Evolutionary conservation across 441 rosid species (phyloP).

Genomic region (Biscutella laevigata): DNA sequence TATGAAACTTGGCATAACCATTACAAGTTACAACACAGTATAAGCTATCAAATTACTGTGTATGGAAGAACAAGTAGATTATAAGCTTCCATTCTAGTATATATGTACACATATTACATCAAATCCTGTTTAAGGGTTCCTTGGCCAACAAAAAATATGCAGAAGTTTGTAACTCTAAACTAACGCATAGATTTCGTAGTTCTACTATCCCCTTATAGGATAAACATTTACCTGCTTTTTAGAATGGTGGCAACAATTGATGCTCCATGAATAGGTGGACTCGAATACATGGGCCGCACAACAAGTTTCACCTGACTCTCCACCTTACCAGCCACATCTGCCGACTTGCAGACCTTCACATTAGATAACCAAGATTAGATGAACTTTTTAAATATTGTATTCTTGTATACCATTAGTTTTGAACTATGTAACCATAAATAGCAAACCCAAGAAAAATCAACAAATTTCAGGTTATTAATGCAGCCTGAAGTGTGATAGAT

Average conservation of each 20-base stretch:
- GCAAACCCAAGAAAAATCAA: background rate
- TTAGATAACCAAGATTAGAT: background rate
- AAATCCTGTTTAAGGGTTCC: background rate
- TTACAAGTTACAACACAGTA: background rate
- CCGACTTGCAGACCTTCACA: slow-evolving; percentile 57
- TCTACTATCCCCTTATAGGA: background rate
- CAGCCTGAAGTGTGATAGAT: background rate
- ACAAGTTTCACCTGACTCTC: slow-evolving; percentile 73
- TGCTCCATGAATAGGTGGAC: slow-evolving; percentile 72
- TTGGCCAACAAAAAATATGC: background rate
- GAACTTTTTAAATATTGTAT: background rate
- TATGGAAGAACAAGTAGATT: background rate
- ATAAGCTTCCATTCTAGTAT: background rate
- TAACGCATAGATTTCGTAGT: background rate
- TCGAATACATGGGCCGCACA: slow-evolving; percentile 70
- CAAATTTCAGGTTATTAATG: background rate
- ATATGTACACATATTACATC: background rate
- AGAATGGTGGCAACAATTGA: slow-evolving; percentile 65
- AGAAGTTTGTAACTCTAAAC: background rate
- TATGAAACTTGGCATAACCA: background rate
- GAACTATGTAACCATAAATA: background rate
- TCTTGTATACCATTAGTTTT: background rate
- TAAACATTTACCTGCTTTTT: slow-evolving; percentile 37
- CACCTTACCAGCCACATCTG: slow-evolving; percentile 60
- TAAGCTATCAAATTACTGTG: background rate